A percentile compares a stretch with the other conserved stretches of the same genome.
Evolutionary conservation across 148 eudicot genomes (phyloP).

Genomic region (Rhododendron williamsianum): DNA sequence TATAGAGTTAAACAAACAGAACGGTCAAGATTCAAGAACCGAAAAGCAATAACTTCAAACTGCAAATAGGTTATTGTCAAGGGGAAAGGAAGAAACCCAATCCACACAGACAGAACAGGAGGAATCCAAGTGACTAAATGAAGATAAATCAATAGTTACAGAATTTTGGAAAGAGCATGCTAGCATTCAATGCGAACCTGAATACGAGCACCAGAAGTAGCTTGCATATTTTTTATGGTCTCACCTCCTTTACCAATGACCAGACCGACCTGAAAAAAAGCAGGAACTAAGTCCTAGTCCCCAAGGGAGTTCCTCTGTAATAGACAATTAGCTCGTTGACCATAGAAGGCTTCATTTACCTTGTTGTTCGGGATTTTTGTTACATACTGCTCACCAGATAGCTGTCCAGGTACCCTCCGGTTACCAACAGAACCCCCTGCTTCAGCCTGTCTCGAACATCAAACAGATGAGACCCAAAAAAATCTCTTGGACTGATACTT

Average conservation of each 20-base stretch:
- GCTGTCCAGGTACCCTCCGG: constrained; percentile 45
- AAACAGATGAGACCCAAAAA: not conserved
- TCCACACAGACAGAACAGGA: not conserved
- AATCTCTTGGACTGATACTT: not conserved
- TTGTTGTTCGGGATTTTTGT: constrained; percentile 76
- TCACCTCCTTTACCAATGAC: constrained; percentile 98
- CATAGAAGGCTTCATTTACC: constrained; percentile 28
- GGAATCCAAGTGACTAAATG: not conserved
- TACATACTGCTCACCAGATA: constrained; percentile 52
- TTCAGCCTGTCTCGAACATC: constrained; percentile 54
- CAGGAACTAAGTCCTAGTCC: not conserved
- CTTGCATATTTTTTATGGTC: constrained; percentile 87
- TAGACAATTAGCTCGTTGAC: not conserved
- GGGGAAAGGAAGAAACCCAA: not conserved
- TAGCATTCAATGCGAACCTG: constrained; percentile 43
- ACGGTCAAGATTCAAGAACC: not conserved
- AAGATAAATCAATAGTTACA: not conserved
- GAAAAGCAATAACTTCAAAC: not conserved
- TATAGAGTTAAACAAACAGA: not conserved
- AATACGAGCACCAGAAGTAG: constrained; percentile 80
- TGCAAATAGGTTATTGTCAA: not conserved
- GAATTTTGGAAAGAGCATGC: not conserved
- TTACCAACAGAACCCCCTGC: constrained; percentile 78
- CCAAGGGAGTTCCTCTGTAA: not conserved
- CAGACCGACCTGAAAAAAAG: constrained; percentile 75